phyloP scores from a whole-genome alignment of 176 grass and related monocot species.

The Panicum miliaceum region DNA sequence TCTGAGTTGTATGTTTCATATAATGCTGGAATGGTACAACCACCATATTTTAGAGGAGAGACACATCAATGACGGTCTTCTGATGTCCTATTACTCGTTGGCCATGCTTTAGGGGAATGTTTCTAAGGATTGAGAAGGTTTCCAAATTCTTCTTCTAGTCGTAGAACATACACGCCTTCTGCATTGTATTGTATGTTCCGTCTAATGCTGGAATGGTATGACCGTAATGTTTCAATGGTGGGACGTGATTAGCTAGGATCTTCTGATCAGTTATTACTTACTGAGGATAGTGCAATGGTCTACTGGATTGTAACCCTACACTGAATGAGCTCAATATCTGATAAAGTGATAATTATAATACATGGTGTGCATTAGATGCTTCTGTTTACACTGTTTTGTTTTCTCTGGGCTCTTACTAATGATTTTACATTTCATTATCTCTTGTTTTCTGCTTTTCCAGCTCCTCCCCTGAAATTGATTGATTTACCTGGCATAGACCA shows the following conservation, averaged over 20 bases:
- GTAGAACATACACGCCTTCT: conserved; percentile 23
- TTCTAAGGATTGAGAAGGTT: background rate
- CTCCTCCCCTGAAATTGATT: conserved; percentile 96
- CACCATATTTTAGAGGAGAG: background rate
- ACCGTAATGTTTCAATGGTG: background rate
- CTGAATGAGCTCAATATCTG: background rate
- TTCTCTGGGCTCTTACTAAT: background rate
- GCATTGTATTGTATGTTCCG: background rate
- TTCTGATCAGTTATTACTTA: conserved; percentile 20
- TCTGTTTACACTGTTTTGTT: conserved; percentile 17
- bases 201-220: conserved; percentile 21
- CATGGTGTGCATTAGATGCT: conserved; percentile 2
- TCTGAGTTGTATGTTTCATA: background rate
- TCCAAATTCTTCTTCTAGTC: background rate
- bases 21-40: conserved; percentile 14
- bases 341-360: conserved; percentile 9
- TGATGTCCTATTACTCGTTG: background rate
- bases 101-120: background rate
- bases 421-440: conserved; percentile 15
- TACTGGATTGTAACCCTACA: background rate
- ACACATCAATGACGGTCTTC: background rate
- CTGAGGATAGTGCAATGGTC: background rate
- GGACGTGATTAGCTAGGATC: background rate
- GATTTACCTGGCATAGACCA: conserved; percentile 98
- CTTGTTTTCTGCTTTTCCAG: conserved; percentile 50